Evolutionary conservation across 1,284 basidiomycete species (phyloP).

Genomic region (Apiotrichum gamsii): DNA sequence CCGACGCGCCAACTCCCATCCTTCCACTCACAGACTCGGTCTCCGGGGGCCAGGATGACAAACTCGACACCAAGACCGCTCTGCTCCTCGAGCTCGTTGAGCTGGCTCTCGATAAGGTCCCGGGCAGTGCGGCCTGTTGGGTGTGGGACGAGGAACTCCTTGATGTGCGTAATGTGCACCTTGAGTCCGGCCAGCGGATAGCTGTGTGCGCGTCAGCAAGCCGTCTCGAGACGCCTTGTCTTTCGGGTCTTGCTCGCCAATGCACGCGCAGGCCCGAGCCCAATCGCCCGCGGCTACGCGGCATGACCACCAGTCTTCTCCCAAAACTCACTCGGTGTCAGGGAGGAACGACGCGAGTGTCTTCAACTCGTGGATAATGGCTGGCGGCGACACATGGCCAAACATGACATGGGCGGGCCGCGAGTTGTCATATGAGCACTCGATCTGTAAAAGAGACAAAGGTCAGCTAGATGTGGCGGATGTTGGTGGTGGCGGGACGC

Average conservation of each 20-base stretch:
- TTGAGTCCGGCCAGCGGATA: slow-evolving; percentile 33
- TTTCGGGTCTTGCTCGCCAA: too few relatives aligned
- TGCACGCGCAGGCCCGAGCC: too few relatives aligned
- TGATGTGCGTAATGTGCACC: slow-evolving; percentile 45
- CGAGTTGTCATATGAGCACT: slow-evolving; percentile 45
- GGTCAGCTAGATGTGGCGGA: too few relatives aligned
- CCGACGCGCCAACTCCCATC: too few relatives aligned
- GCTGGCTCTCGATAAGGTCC: slow-evolving; percentile 34
- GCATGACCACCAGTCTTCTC: too few relatives aligned
- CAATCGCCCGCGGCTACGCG: too few relatives aligned
- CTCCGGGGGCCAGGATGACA: slow-evolving; percentile 29
- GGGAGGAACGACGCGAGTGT: slow-evolving; percentile 26
- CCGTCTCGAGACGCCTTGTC: too few relatives aligned
- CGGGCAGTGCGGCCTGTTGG: slow-evolving; percentile 28
- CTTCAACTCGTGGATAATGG: slow-evolving; percentile 36
- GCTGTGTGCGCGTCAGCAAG: slow-evolving; percentile 1
- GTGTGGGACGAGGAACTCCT: slow-evolving; percentile 40
- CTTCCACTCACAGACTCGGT: slow-evolving; percentile 37
- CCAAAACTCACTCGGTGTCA: not conserved
- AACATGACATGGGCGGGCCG: slow-evolving; percentile 40
- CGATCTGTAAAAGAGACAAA: slow-evolving; percentile 29
- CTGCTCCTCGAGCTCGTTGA: slow-evolving; percentile 27
- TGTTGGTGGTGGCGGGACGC: slow-evolving; percentile 9
- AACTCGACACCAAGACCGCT: slow-evolving; percentile 35
- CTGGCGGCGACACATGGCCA: slow-evolving; percentile 42